Conservation (phyloP, 805 yeast species). For the Cyberlindnera veronae region DNA sequence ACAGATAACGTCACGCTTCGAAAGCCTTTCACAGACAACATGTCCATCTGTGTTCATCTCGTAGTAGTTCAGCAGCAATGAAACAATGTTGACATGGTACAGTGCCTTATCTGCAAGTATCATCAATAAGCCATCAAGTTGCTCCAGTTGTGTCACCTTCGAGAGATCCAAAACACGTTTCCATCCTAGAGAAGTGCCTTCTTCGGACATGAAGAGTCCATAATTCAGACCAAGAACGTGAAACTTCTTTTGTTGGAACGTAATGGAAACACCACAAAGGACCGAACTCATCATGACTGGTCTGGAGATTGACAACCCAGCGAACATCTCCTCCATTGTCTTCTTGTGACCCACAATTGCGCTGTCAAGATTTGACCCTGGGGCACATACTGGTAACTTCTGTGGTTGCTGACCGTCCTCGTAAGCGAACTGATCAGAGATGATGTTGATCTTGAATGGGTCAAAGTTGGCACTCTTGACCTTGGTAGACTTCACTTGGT, state of each 20-base stretch:
- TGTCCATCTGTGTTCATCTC: slow-evolving; percentile 34
- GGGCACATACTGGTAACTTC: slow-evolving; percentile 50
- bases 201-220: slow-evolving; percentile 55
- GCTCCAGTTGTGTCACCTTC: slow-evolving; percentile 57
- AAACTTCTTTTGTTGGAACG: slow-evolving; percentile 42
- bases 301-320: slow-evolving; percentile 29
- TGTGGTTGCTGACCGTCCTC: slow-evolving; percentile 48
- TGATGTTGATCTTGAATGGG: slow-evolving; percentile 49
- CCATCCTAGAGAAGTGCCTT: slow-evolving; percentile 43
- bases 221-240: slow-evolving; percentile 55
- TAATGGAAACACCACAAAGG: slow-evolving; percentile 44
- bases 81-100: slow-evolving; percentile 59
- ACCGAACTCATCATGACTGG: slow-evolving; percentile 35
- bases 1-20: slow-evolving; percentile 52
- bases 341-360: slow-evolving; percentile 37
- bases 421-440: slow-evolving; percentile 65
- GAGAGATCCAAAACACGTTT: slow-evolving; percentile 48
- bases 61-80: slow-evolving; percentile 56
- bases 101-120: slow-evolving; percentile 57
- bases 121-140: slow-evolving; percentile 53
- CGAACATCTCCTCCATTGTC: slow-evolving; percentile 17
- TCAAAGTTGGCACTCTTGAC: slow-evolving; percentile 40
- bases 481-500: slow-evolving; percentile 42
- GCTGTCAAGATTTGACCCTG: slow-evolving; percentile 48
- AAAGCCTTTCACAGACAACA: slow-evolving; percentile 45